Evolutionary conservation across 345 rosid genomes (phyloP), one percentile per base, ranked within the genome.

Genomic region (Hirschfeldia incana): DNA sequence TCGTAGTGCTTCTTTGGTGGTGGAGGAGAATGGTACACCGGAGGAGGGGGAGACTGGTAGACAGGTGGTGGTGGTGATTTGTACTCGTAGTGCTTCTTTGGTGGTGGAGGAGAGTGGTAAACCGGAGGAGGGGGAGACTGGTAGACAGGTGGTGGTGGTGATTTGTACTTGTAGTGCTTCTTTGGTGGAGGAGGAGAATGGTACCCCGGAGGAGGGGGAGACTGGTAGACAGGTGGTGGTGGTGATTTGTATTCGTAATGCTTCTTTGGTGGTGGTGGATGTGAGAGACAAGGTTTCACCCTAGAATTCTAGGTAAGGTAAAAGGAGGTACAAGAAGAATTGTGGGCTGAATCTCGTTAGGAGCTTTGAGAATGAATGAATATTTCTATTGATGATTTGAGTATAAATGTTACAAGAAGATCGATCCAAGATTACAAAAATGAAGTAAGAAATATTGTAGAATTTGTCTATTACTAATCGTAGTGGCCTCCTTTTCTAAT

Each of bases 1-100:
- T 68, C 66, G 57, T 78, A 71, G 4, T 74, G 53, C 0, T 60
- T 71, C 4, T 33, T 62, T 0, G 85, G 83, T 0, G 79, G 83
- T 0, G 80, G 74, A 0, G 80, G 76, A 11, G 80, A 80, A 0
- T 80, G 32, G 63, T 80, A 75, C 0, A 61, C 77, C 0, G 75
- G 67, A 5, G 78, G 80, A 1, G 80, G 75, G 0, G 75, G 37
- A 4, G 55, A 69, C 4, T 76, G 13, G 26, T 80, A 55, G 53
- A 74, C 77, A 0, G 84, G 82, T 5, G 84, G 83, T 0, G 84
- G 76, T 0, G 83, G 83, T 0, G 79, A 80, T 26, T 80, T 80
- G 71, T 74, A 80, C 0, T 34, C 64, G 12, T 77, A 73, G 0
- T 69, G 3, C 0, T 62, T 75, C 53, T 27, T 67, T 0, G 85